Percentiles rank a stretch among this genome's conserved stretches.
phyloP scores from a whole-genome alignment of 2,329 filamentous ascomycete genomes.

The Penicillium sp. region DNA sequence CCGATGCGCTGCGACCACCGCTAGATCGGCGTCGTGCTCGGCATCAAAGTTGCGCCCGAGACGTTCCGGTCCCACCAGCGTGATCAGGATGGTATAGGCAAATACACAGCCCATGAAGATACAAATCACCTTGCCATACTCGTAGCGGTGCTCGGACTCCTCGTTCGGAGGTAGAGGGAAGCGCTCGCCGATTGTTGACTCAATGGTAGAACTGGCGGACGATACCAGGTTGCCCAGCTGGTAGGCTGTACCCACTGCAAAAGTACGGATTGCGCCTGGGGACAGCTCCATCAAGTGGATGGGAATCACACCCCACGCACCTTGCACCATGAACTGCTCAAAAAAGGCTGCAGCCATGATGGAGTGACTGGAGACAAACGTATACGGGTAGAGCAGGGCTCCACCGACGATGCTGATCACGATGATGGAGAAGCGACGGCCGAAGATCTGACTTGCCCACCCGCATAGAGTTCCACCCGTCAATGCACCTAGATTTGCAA shows the following conservation, averaged over 20 bases:
- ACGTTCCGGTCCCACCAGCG: constrained; percentile 46
- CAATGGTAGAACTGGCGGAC: constrained; percentile 64
- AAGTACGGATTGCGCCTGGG: constrained; percentile 55
- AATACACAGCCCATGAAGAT: constrained; percentile 88
- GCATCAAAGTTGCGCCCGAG: constrained; percentile 45
- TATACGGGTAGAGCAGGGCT: constrained; percentile 77
- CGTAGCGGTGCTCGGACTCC: constrained; percentile 50
- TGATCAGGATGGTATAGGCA: constrained; percentile 52
- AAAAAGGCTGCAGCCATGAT: constrained; percentile 80
- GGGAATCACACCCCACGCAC: constrained; percentile 69
- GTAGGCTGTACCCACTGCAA: constrained; percentile 58
- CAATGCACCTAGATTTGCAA: constrained; percentile 66
- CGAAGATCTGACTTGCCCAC: constrained; percentile 63
- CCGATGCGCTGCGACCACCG: constrained; percentile 38
- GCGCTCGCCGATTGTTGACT: constrained; percentile 65
- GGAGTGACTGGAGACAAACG: constrained; percentile 55
- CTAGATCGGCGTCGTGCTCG: constrained; percentile 44
- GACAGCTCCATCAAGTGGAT: constrained; percentile 62
- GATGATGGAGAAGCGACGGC: constrained; percentile 63
- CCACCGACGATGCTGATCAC: constrained; percentile 60
- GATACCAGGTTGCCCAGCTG: constrained; percentile 59
- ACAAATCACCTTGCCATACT: constrained; percentile 79
- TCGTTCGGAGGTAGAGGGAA: constrained; percentile 62
- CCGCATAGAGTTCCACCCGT: constrained; percentile 61
- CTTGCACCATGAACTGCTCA: constrained; percentile 72